Evolutionary conservation across 768 basidiomycete genomes (phyloP).

Genomic region (Suillus cothurnatus): DNA sequence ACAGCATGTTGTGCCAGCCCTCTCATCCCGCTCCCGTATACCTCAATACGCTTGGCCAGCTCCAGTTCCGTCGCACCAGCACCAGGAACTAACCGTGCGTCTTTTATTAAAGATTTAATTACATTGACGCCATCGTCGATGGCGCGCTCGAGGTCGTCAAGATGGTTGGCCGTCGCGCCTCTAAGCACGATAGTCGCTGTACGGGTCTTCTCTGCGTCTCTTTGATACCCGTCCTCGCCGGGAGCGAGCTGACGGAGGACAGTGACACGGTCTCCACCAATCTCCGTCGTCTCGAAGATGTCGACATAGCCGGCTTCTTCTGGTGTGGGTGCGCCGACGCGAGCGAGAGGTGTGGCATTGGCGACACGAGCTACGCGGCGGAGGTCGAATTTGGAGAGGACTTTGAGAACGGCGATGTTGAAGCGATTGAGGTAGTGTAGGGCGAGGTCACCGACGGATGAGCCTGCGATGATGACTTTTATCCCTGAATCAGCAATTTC

Average conservation of each 20-base stretch:
- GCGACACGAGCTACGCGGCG: constrained; percentile 93
- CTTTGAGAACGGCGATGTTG: constrained; percentile 94
- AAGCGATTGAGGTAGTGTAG: constrained; percentile 95
- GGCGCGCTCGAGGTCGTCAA: constrained; percentile 96
- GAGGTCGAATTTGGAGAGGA: constrained; percentile 97
- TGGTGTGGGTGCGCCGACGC: constrained; percentile 92
- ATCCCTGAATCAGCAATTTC: constrained; percentile 97
- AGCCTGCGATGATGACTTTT: constrained; percentile 91
- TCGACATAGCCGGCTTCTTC: constrained; percentile 96
- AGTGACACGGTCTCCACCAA: constrained; percentile 97
- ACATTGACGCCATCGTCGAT: constrained; percentile 97
- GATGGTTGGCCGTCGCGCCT: constrained; percentile 90
- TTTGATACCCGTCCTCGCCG: constrained; percentile 67
- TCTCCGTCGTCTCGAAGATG: constrained; percentile 92
- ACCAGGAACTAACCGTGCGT: constrained; percentile 87
- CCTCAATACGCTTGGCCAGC: constrained; percentile 81
- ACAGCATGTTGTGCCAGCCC: constrained; percentile 95
- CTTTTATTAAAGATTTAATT: constrained; percentile 90
- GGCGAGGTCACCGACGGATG: constrained; percentile 92
- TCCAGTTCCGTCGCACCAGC: constrained; percentile 95
- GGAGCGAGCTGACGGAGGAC: constrained; percentile 82
- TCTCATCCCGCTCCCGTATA: constrained; percentile 84
- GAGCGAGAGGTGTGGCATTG: constrained; percentile 93
- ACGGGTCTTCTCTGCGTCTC: constrained; percentile 67
- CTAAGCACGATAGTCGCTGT: constrained; percentile 95